These are phyloP conservation scores for Ganoderma leucocontextum DNA, from an alignment of 1,284 basidiomycete species.

Conservation along the genomic window DNA sequence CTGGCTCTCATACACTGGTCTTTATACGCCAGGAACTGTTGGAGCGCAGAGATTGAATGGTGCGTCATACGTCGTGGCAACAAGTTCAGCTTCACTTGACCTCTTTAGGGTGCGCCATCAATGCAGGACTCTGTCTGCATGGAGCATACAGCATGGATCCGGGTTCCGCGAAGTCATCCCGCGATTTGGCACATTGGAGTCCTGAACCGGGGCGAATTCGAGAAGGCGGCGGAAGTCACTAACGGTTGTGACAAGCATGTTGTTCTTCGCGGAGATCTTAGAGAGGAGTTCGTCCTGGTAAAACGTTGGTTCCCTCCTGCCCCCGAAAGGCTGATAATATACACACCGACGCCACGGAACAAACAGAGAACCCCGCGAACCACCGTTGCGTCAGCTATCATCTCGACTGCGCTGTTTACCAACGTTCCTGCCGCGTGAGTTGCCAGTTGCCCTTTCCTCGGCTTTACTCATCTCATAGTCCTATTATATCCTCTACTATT, in stretches of 20 bases:
- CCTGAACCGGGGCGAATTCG: neutral
- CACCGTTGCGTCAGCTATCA: neutral
- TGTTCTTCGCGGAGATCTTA: slow-evolving; percentile 1
- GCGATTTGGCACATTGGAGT: neutral
- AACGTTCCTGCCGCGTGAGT: neutral
- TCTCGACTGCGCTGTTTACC: neutral
- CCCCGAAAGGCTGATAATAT: neutral
- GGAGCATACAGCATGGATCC: neutral
- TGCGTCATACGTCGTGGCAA: slow-evolving; percentile 23
- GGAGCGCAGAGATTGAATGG: slow-evolving; percentile 4
- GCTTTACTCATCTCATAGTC: neutral
- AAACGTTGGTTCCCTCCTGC: neutral
- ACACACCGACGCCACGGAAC: neutral
- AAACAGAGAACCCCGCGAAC: neutral
- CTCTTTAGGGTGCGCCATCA: slow-evolving; percentile 5
- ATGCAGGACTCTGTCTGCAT: neutral
- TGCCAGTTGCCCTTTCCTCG: neutral
- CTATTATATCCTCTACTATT: neutral
- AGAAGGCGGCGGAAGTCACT: neutral
- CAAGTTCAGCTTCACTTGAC: slow-evolving; percentile 22
- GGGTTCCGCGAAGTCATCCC: neutral
- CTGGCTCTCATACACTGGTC: neutral
- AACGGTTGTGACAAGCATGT: neutral
- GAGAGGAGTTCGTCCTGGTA: neutral
- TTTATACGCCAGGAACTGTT: slow-evolving; percentile 13